Evolutionary conservation across 2,329 filamentous ascomycete species (phyloP), one percentile per base, ranked within the genome.

Genomic region (Knoxdaviesia proteae): DNA sequence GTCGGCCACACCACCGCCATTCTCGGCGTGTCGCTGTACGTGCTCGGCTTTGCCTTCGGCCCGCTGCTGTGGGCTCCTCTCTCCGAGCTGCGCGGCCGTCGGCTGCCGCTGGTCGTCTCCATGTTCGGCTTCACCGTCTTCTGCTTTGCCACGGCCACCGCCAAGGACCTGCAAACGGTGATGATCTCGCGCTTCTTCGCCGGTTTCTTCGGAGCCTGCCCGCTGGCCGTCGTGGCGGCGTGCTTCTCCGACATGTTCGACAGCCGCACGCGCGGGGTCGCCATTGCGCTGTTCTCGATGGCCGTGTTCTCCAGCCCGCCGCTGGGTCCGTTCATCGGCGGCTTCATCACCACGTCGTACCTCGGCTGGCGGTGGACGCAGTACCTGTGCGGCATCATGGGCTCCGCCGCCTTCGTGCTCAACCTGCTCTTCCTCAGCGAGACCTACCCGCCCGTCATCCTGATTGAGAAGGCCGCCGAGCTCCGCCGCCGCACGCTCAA

Each of bases 291-390:
- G 46, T 64, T 62, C 51, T 62, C 59, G 46, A 63, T 63, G 59
- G 52, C 58, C 29, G 61, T 81, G 35, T 83, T 83, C 50, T 67
- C 70, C 1, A 77, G 77, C 5, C 78, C 79, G 0, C 61, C 81
- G 30, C 58, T 80, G 34, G 77, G 74, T 0, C 79, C 79, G 5
- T 74, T 81, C 39, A 68, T 80, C 41, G 79, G 79, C 41, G 77
- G 77, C 11, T 83, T 75, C 60, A 79, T 79, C 40, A 64, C 65
- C 32, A 46, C 46, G 6, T 72, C 69, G 6, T 58, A 72, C 51
- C 65, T 80, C 32, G 76, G 76, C 46, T 84, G 79, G 79, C 71
- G 79, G 47, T 84, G 78, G 78, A 81, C 77, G 5, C 68, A 77
- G 59, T 83, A 78, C 54, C 58, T 79, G 32, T 57, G 62, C 30